Conservation (phyloP, 2,329 filamentous ascomycete genomes). For the Westerdykella ornata region DNA sequence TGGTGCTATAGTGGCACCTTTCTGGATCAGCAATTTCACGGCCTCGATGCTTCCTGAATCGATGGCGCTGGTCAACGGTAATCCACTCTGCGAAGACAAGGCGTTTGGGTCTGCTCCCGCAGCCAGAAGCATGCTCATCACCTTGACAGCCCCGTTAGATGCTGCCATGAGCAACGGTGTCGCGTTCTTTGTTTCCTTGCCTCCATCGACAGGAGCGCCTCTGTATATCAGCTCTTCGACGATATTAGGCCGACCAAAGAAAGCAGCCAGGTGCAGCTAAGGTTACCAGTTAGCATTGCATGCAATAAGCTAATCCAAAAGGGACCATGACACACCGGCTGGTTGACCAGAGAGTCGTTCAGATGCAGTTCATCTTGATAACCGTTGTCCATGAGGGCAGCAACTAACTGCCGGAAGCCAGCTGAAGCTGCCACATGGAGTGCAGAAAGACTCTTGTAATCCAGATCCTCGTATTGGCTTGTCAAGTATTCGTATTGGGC, state of each 20-base stretch:
- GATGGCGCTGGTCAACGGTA: not conserved
- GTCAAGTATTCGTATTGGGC: conserved; percentile 1
- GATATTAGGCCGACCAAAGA: conserved; percentile 2
- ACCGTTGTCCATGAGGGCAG: conserved; percentile 1
- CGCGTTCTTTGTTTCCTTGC: not conserved
- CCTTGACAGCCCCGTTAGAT: not conserved
- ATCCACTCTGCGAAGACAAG: not conserved
- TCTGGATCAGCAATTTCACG: conserved; percentile 2
- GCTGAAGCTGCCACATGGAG: conserved; percentile 1
- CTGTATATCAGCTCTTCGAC: conserved; percentile 2
- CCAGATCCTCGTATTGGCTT: not conserved
- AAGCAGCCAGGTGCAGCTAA: conserved; percentile 4
- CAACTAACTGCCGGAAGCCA: conserved; percentile 1
- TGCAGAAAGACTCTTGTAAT: not conserved
- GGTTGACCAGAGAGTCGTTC: not conserved
- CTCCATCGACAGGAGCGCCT: conserved; percentile 1
- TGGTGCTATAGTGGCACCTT: not conserved
- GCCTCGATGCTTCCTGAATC: conserved; percentile 1
- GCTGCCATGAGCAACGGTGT: conserved; percentile 4
- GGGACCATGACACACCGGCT: not conserved
- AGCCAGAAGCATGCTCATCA: conserved; percentile 4
- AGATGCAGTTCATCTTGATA: not conserved
- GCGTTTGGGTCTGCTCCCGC: conserved; percentile 1
- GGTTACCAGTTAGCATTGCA: not conserved
- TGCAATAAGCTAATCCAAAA: not conserved